These are phyloP conservation scores for Fusarium musae DNA, from an alignment of 2,329 filamentous ascomycete species.

Conservation along the genomic window DNA sequence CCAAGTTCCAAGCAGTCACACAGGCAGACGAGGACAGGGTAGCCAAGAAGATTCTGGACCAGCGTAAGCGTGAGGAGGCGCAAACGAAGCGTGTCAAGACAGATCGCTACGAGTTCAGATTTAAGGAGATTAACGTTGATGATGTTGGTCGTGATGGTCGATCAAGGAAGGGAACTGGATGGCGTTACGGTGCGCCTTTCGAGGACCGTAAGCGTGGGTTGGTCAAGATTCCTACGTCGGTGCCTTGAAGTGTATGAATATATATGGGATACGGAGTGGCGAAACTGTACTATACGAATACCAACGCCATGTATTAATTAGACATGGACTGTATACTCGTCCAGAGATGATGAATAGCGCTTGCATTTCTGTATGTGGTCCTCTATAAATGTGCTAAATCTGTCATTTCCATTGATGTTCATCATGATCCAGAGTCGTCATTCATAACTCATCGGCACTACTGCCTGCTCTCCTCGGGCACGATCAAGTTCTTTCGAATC, in stretches of 20 bases:
- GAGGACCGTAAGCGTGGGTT: conserved; percentile 71
- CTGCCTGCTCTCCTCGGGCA: conserved; percentile 44
- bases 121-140: conserved; percentile 68
- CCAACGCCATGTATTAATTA: conserved; percentile 39
- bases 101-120: conserved; percentile 71
- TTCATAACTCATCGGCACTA: neutral
- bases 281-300: conserved; percentile 45
- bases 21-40: conserved; percentile 56
- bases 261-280: conserved; percentile 25
- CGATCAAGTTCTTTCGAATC: conserved; percentile 62
- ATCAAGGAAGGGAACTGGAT: conserved; percentile 63
- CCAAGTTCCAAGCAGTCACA: conserved; percentile 55
- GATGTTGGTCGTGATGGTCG: conserved; percentile 65
- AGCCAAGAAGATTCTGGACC: conserved; percentile 48
- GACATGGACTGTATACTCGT: conserved; percentile 19
- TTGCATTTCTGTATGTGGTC: conserved; percentile 7
- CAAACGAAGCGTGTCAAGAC: conserved; percentile 59
- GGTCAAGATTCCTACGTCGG: conserved; percentile 74
- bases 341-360: conserved; percentile 18
- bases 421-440: neutral
- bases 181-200: conserved; percentile 71
- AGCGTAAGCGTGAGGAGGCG: conserved; percentile 52
- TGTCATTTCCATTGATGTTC: neutral
- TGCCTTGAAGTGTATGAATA: conserved; percentile 56
- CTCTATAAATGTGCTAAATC: neutral